Evolutionary conservation across 257 asterid species (phyloP).

Genomic region (Plantago ovata): DNA sequence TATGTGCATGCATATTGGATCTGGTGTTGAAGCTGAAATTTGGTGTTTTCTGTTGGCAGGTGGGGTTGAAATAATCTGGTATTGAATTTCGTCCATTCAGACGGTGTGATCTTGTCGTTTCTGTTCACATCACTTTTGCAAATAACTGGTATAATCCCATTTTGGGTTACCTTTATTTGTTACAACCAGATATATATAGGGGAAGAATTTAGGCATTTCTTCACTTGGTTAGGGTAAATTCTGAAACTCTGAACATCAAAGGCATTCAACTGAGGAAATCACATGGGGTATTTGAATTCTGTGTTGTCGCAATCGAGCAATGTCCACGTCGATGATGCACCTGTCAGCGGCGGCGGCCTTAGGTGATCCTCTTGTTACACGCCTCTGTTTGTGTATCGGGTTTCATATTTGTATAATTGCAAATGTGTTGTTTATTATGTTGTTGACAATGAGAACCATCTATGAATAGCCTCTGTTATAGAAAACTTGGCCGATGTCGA

Average conservation of each 20-base stretch:
- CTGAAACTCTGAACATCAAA: constrained; percentile 12
- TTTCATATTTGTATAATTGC: constrained; percentile 13
- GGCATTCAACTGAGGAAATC: constrained; percentile 14
- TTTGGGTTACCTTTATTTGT: constrained; percentile 18
- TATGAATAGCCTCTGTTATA: not conserved
- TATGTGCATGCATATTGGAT: too few relatives aligned
- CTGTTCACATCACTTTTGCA: constrained; percentile 17
- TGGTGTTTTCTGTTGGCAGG: constrained; percentile 25
- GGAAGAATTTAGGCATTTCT: constrained; percentile 21
- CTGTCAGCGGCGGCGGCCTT: constrained; percentile 94
- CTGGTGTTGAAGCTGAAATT: too few relatives aligned
- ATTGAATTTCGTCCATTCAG: constrained; percentile 26
- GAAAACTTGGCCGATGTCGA: not conserved
- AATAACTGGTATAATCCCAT: constrained; percentile 14
- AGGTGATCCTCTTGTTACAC: constrained; percentile 43
- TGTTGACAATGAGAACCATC: too few relatives aligned
- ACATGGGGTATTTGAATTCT: constrained; percentile 87
- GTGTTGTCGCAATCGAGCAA: constrained; percentile 71
- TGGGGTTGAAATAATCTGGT: constrained; percentile 17
- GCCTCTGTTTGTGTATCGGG: constrained; percentile 9
- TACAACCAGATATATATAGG: not conserved
- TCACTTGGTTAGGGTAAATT: constrained; percentile 16
- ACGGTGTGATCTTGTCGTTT: constrained; percentile 32
- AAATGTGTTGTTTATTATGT: not conserved
- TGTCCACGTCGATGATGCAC: constrained; percentile 63